Evolutionary conservation across 139 green algal genomes (phyloP), one percentile per base, ranked within the genome.

Genomic region (Closterium sp.): DNA sequence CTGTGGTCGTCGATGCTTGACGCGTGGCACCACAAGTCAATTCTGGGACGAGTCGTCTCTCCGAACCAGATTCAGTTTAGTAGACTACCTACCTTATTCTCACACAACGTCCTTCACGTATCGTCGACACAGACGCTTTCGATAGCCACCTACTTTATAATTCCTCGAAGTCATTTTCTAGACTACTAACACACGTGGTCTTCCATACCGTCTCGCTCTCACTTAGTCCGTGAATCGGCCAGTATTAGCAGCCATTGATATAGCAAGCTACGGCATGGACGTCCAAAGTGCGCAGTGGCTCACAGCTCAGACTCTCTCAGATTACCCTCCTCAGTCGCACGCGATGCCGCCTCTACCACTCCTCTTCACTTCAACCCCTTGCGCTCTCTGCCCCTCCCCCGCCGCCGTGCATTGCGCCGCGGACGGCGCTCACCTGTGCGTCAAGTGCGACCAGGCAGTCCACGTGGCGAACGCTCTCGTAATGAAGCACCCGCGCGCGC

Each of bases 401-500:
- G 85, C 85, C 85, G 85, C 85, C 85, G 85, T 87, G 28, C 28
- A 87, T 24, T 87, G 85, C 85, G 28, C 28, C 28, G 28, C 28
- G 1, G 85, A 87, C 85, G 85, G 28, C 28, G 85, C 85, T 7
- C n/a, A 31, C 1, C 85, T 87, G 10, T 87, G 85, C 85, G 28
- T 87, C 28, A 0, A 27, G 28, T 87, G 85, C 85, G 85, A 87
- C 85, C 85, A 31, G 13, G 85, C 85, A 4, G 85, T 87, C 85
- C 85, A 87, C 85, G 85, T 30, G 28, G 85, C 85, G 85, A 87
- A 87, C 85, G 85, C 85, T 30, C 85, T 87, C 85, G 85, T 31
- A 2, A 30, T 87, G 9, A 30, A 31, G 19, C 85, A 87, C 85
- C 21, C n/a, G 85, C 85, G 85, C 85, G 28, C 85, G 28, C 85